Percentiles rank a stretch among this genome's conserved stretches.
Conservation (phyloP, 805 yeast genomes). For the Geotrichum ghanense region DNA sequence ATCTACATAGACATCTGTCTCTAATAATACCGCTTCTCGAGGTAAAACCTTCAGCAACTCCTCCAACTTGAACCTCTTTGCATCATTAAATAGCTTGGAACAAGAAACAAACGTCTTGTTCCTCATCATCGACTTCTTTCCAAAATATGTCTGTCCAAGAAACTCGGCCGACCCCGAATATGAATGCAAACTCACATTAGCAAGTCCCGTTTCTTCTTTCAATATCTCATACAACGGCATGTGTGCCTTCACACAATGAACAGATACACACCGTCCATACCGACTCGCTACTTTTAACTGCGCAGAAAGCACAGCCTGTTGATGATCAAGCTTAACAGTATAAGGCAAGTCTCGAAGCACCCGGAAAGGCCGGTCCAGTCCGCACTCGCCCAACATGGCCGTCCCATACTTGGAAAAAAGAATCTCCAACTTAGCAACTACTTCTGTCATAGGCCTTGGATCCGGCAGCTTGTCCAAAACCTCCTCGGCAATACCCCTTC, state of each 20-base stretch:
- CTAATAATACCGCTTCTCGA: neutral
- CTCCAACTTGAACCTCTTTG: slow-evolving; percentile 23
- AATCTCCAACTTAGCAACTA: slow-evolving; percentile 25
- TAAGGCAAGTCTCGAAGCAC: slow-evolving; percentile 45
- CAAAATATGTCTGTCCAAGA: slow-evolving; percentile 16
- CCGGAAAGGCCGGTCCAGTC: slow-evolving; percentile 68
- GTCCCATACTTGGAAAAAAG: slow-evolving; percentile 23
- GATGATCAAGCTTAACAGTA: slow-evolving; percentile 58
- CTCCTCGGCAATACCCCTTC: slow-evolving; percentile 16
- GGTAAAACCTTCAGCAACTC: slow-evolving; percentile 17
- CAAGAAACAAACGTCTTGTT: slow-evolving; percentile 37
- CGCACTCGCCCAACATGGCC: slow-evolving; percentile 80
- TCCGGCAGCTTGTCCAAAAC: slow-evolving; percentile 44
- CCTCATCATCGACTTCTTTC: slow-evolving; percentile 2
- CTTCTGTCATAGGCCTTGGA: slow-evolving; percentile 38
- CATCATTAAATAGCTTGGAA: slow-evolving; percentile 38
- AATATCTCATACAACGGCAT: slow-evolving; percentile 37
- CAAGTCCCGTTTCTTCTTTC: slow-evolving; percentile 12
- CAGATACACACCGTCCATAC: slow-evolving; percentile 42
- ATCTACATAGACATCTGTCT: neutral
- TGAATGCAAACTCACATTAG: slow-evolving; percentile 62
- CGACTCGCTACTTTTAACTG: slow-evolving; percentile 47
- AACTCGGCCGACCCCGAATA: slow-evolving; percentile 74
- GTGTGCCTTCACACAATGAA: slow-evolving; percentile 81
- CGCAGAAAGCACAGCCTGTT: slow-evolving; percentile 36